Percentiles rank a stretch among this genome's conserved stretches.
Conservation (phyloP, 495 filamentous ascomycete genomes). For the Trichoderma erinaceum region DNA sequence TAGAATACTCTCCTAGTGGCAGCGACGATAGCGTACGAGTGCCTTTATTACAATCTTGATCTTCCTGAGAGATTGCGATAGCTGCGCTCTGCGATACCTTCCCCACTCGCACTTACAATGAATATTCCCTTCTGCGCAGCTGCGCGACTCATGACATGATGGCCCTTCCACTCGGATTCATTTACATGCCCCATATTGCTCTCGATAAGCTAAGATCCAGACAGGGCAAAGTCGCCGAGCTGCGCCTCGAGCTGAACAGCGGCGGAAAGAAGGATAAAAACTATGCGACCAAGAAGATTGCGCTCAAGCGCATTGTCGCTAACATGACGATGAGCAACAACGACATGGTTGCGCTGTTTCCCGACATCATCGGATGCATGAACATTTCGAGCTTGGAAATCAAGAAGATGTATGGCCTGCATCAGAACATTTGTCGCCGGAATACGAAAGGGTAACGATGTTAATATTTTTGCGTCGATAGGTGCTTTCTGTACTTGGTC, state of each 20-base stretch:
- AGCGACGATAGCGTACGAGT: background rate
- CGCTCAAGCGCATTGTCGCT: slow-evolving; percentile 98
- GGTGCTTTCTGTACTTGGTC: slow-evolving; percentile 96
- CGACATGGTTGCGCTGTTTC: slow-evolving; percentile 96
- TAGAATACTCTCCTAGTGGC: background rate
- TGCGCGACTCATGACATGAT: slow-evolving; percentile 4
- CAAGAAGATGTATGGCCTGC: slow-evolving; percentile 85
- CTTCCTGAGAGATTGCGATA: background rate
- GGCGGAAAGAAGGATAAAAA: slow-evolving; percentile 99
- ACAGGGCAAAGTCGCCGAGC: slow-evolving; percentile 98
- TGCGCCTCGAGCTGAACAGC: slow-evolving; percentile 88
- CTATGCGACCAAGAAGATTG: slow-evolving; percentile 92
- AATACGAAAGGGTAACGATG: background rate
- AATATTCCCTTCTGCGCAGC: background rate
- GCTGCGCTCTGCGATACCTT: slow-evolving; percentile 1
- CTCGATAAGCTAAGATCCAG: slow-evolving; percentile 36
- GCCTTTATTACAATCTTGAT: background rate
- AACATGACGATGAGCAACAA: slow-evolving; percentile 99
- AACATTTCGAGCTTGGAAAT: slow-evolving; percentile 89
- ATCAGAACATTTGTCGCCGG: background rate
- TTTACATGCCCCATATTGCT: slow-evolving; percentile 36
- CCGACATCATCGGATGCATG: slow-evolving; percentile 94
- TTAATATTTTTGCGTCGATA: slow-evolving; percentile 34
- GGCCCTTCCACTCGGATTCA: slow-evolving; percentile 22
- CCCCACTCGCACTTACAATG: background rate